Percentiles rank a stretch among this genome's conserved stretches.
Evolutionary conservation across 2,329 filamentous ascomycete species (phyloP).

Genomic region (Calycina herbarum): DNA sequence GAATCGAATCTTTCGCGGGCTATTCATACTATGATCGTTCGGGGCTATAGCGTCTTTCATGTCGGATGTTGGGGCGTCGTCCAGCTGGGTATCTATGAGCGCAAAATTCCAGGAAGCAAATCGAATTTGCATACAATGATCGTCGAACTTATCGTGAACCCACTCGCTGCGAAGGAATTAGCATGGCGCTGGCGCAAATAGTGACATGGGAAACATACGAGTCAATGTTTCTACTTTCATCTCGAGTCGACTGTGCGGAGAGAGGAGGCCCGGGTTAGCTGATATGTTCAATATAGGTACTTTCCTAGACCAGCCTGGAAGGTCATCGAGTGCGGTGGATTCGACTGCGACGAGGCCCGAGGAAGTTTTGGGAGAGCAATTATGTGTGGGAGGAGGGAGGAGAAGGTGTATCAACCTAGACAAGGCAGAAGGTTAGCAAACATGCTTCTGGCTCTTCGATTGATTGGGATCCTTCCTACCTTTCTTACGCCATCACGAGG

Average conservation of each 20-base stretch:
- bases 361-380: constrained; percentile 38
- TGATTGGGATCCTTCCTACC: constrained; percentile 50
- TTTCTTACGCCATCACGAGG: constrained; percentile 89
- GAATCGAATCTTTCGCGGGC: not conserved
- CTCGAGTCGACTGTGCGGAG: constrained; percentile 58
- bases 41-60: constrained; percentile 35
- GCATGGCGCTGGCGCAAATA: not conserved
- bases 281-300: constrained; percentile 44
- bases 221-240: constrained; percentile 66
- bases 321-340: constrained; percentile 35
- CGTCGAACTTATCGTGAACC: constrained; percentile 90
- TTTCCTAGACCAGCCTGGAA: constrained; percentile 38
- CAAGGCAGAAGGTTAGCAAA: constrained; percentile 18
- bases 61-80: constrained; percentile 28
- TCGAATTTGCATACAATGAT: constrained; percentile 52
- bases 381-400: constrained; percentile 35
- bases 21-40: constrained; percentile 33
- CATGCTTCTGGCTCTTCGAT: not conserved
- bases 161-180: constrained; percentile 64
- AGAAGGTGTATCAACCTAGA: constrained; percentile 40
- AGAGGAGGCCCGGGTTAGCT: constrained; percentile 47
- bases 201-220: constrained; percentile 52
- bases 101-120: constrained; percentile 12
- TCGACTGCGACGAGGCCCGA: constrained; percentile 34
- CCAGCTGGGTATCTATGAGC: constrained; percentile 32